Percentiles rank a stretch among this genome's conserved stretches.
These are phyloP conservation scores for Stephania yunnanensis DNA, from an alignment of 164 flowering plant genomes.

Conservation along the genomic window DNA sequence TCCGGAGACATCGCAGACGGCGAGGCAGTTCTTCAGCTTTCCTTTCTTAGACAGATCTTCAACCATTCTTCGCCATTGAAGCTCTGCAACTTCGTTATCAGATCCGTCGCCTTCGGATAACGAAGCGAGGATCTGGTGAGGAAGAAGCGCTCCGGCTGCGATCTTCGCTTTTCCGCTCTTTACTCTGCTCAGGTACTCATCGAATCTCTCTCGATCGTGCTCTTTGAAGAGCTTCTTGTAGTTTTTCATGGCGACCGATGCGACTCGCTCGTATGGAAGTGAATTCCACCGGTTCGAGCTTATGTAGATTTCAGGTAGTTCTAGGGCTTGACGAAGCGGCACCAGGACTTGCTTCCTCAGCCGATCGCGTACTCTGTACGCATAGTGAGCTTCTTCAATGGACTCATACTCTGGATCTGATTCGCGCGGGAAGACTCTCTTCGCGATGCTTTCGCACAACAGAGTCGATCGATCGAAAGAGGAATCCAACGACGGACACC, in stretches of 20 bases:
- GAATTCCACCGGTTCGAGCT: constrained; percentile 35
- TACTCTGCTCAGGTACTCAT: constrained; percentile 28
- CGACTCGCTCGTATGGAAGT: constrained; percentile 41
- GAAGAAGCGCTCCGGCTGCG: constrained; percentile 52
- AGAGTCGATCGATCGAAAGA: constrained; percentile 23
- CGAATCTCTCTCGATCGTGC: constrained; percentile 38
- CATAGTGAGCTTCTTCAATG: constrained; percentile 38
- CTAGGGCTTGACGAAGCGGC: constrained; percentile 27
- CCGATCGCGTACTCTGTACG: constrained; percentile 38
- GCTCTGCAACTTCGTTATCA: constrained; percentile 31
- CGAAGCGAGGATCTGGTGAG: constrained; percentile 38
- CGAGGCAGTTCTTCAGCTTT: constrained; percentile 26
- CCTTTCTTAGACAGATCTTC: constrained; percentile 28
- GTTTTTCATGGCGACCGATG: constrained; percentile 52
- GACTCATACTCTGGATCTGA: constrained; percentile 25
- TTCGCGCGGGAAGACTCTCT: constrained; percentile 34
- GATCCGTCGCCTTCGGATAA: constrained; percentile 12
- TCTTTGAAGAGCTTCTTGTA: constrained; percentile 34
- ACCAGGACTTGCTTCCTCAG: constrained; percentile 37
- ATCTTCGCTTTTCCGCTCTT: constrained; percentile 36
- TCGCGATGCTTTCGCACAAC: constrained; percentile 43
- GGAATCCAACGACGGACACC: constrained; percentile 32
- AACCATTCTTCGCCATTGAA: constrained; percentile 49
- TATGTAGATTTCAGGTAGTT: constrained; percentile 47
- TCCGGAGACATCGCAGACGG: constrained; percentile 31